These are phyloP conservation scores for Pseudogymnoascus sp. DNA, from an alignment of 2,329 filamentous ascomycete species.

Conservation along the genomic window DNA sequence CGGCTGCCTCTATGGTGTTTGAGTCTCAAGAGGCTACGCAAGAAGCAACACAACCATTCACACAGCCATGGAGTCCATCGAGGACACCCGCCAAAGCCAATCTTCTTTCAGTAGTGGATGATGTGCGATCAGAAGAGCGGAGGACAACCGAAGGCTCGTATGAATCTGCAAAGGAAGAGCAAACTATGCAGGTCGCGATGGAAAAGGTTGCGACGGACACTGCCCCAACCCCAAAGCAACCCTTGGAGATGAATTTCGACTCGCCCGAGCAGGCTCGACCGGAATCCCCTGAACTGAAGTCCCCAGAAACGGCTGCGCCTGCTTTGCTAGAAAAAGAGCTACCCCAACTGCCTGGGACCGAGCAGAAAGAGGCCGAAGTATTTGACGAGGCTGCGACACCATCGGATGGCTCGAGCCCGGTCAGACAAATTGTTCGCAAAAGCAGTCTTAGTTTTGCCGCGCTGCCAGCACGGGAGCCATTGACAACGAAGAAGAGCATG, in stretches of 20 bases:
- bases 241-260: conserved; percentile 4
- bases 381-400: conserved; percentile 39
- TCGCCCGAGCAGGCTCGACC: background rate
- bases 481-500: conserved; percentile 77
- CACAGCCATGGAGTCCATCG: conserved; percentile 30
- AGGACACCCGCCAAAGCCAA: conserved; percentile 24
- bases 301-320: background rate
- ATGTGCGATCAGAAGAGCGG: conserved; percentile 22
- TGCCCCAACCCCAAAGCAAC: background rate
- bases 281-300: background rate
- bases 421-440: conserved; percentile 75
- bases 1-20: conserved; percentile 9
- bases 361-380: background rate
- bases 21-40: background rate
- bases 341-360: background rate
- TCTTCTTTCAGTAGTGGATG: background rate
- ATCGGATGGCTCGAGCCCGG: conserved; percentile 67
- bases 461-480: conserved; percentile 80
- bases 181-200: conserved; percentile 28
- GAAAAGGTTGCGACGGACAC: conserved; percentile 15
- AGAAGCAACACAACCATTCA: background rate
- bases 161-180: conserved; percentile 40
- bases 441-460: conserved; percentile 94
- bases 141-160: conserved; percentile 32
- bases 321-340: background rate